phyloP scores from a whole-genome alignment of 805 yeast genomes.

The Tetrapisispora fleetii region DNA sequence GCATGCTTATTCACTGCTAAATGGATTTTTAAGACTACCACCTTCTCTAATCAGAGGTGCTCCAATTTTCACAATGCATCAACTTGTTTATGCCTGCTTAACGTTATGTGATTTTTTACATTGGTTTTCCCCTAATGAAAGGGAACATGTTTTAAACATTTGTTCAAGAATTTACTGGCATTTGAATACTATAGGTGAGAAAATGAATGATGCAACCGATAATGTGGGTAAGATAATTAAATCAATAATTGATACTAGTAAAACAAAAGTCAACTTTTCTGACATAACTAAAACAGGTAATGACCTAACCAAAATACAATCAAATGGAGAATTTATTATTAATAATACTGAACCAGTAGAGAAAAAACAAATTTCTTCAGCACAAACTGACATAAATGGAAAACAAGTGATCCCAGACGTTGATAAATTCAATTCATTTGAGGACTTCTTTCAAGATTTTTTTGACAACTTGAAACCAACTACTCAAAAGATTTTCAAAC shows the following conservation, averaged over 20 bases:
- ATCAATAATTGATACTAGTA: constrained; percentile 39
- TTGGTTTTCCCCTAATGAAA: constrained; percentile 32
- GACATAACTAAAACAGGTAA: constrained; percentile 5
- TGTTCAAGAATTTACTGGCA: constrained; percentile 51
- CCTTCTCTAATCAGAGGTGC: constrained; percentile 43
- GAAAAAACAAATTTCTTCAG: neutral
- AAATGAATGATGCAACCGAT: constrained; percentile 48
- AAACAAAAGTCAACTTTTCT: constrained; percentile 15
- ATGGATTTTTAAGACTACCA: constrained; percentile 36
- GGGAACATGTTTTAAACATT: constrained; percentile 34
- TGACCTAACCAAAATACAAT: neutral
- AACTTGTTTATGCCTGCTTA: constrained; percentile 45
- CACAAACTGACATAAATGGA: neutral
- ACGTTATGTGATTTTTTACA: constrained; percentile 41
- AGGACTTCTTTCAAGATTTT: constrained; percentile 46
- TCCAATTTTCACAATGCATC: constrained; percentile 42
- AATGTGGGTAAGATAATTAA: constrained; percentile 48
- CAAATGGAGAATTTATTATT: neutral
- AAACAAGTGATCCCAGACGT: constrained; percentile 33
- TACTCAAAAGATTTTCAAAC: constrained; percentile 24
- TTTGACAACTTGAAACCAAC: constrained; percentile 30
- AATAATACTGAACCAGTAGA: neutral
- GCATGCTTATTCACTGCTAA: constrained; percentile 37
- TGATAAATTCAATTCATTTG: constrained; percentile 41
- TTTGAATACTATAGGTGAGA: constrained; percentile 45